Base-by-base conservation (phyloP, 2,329 filamentous ascomycete species). In the Pseudogymnoascus sp. region DNA sequence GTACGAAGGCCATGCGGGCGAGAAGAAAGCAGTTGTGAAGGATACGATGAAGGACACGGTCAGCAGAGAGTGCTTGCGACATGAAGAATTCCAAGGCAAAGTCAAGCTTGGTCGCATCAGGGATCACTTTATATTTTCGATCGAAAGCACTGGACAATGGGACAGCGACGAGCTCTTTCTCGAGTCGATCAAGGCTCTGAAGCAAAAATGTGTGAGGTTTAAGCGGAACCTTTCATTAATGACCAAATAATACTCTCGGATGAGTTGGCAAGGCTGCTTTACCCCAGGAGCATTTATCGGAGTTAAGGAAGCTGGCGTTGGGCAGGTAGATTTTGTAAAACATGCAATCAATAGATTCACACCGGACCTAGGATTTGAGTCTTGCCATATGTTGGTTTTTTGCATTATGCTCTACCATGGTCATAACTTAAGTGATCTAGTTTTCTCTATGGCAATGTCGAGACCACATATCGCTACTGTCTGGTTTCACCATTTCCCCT, bases 81-180 rank as follows among this genome's bases (percentile, higher is more conserved):
- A 99, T 74, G 82, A 88, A 25, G 95, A 97, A 77, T 97, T 99
- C 78, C 86, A 95, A 77, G 90, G 87, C 73, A 99, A 97, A 80
- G 95, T 99, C 67, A 93, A 92, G 80, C 84, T 99, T 34, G 95
- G 95, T 46, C 84, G 96, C 62, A 81, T 92, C 70, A 83, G 92
- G 68, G 95, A 99, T 75, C 96, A 99, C 78, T 99, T 99, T 76
- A 97, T 99, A 76, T 99, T 95, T 81, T 89, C 87, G 62, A 83
- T 99, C 37, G 95, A 99, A 81, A 97, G 93, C 79, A 88, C 91
- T 0, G 96, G 95, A 5, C 95, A 99, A 78, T 96, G 91, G 80
- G 88, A 95, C 64, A 96, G 92, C 73, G 93, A 97, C 71, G 88
- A 92, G 76, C 81, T 99, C 67, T 97, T 99, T 80, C 77, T 99